Conservation (phyloP, 2,329 filamentous ascomycete species). For the Hypoxylon sp. region DNA sequence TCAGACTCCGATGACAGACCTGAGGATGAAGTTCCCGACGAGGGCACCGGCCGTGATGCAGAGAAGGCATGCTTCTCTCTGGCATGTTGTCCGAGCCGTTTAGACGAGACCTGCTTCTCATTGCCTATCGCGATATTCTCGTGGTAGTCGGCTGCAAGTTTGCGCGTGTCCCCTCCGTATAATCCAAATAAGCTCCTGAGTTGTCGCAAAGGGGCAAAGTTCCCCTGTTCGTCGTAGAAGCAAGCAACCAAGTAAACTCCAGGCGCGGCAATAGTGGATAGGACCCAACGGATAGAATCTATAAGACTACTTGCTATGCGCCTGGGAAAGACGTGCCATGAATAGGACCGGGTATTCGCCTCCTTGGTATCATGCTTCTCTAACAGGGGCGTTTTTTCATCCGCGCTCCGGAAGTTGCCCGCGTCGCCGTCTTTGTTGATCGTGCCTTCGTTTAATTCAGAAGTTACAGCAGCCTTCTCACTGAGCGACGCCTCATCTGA, state of each 20-base stretch:
- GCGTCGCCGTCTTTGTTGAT: constrained; percentile 55
- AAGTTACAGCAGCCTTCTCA: constrained; percentile 49
- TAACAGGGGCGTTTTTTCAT: constrained; percentile 81
- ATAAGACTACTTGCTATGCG: constrained; percentile 80
- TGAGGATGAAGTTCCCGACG: constrained; percentile 71
- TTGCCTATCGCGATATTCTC: constrained; percentile 52
- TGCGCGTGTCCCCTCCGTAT: constrained; percentile 61
- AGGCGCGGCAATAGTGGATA: constrained; percentile 84
- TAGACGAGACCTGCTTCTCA: constrained; percentile 51
- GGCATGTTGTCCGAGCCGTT: constrained; percentile 50
- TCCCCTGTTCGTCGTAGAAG: constrained; percentile 85
- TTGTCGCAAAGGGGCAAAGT: constrained; percentile 83
- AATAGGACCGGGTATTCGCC: constrained; percentile 57
- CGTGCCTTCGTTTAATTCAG: constrained; percentile 57
- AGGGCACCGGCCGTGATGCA: constrained; percentile 51
- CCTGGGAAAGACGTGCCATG: constrained; percentile 74
- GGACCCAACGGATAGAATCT: constrained; percentile 81
- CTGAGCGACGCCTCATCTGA: constrained; percentile 55
- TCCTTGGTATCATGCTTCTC: constrained; percentile 56
- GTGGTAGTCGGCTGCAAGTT: constrained; percentile 63
- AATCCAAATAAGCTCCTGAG: constrained; percentile 74
- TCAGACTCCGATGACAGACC: constrained; percentile 81
- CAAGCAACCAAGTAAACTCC: constrained; percentile 86
- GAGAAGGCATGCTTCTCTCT: constrained; percentile 48
- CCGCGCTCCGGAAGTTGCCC: constrained; percentile 53